These are phyloP conservation scores for Thecaphora thlaspeos DNA, from an alignment of 1,284 basidiomycete genomes.

Conservation along the genomic window DNA sequence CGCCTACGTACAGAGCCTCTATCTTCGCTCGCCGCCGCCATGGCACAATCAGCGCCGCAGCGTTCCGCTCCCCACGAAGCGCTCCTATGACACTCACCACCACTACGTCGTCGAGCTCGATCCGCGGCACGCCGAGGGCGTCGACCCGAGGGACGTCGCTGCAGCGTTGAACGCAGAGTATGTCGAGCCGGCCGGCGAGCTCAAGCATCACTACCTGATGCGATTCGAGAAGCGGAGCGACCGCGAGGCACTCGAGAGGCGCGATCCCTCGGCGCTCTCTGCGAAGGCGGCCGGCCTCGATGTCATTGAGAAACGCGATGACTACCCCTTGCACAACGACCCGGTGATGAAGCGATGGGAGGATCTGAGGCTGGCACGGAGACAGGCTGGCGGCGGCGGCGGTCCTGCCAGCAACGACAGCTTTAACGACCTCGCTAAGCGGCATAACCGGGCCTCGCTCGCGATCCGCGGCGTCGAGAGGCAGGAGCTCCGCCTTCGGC, in stretches of 20 bases:
- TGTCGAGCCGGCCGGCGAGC: constrained; percentile 82
- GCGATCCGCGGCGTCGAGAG: constrained; percentile 51
- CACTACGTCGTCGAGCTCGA: constrained; percentile 85
- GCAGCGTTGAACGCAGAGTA: constrained; percentile 73
- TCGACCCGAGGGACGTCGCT: constrained; percentile 61
- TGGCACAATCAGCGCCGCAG: constrained; percentile 29
- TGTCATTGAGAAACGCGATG: background rate
- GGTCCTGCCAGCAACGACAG: constrained; percentile 16
- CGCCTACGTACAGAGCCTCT: constrained; percentile 7
- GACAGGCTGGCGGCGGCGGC: background rate
- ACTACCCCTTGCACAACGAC: constrained; percentile 54
- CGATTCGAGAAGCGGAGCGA: constrained; percentile 60
- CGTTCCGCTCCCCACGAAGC: constrained; percentile 42
- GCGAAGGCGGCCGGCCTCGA: background rate
- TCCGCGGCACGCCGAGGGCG: constrained; percentile 61
- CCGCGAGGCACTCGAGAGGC: background rate
- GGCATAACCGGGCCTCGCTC: constrained; percentile 26
- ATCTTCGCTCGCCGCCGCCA: constrained; percentile 2
- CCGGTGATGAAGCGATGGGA: constrained; percentile 62
- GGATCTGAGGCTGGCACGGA: constrained; percentile 12
- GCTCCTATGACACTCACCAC: constrained; percentile 72
- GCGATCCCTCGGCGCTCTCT: constrained; percentile 7
- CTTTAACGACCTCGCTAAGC: constrained; percentile 24
- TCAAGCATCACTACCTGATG: constrained; percentile 82
- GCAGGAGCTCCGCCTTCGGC: constrained; percentile 46